Evolutionary conservation across 2,329 filamentous ascomycete species (phyloP).

Genomic region (Rutstroemia sydowiana): DNA sequence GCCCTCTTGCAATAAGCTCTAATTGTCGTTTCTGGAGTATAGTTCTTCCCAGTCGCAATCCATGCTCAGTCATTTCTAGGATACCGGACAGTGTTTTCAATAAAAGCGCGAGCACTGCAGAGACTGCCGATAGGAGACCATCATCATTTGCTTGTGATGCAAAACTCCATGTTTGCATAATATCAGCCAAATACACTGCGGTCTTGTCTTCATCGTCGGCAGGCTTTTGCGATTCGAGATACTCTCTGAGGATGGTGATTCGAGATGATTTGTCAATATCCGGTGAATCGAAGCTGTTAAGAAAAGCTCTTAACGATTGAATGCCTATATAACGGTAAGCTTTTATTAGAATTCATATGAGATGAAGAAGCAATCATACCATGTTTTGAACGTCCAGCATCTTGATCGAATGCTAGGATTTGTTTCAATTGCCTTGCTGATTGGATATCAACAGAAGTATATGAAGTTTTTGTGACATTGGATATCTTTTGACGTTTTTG

Average conservation of each 20-base stretch:
- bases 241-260: slow-evolving; percentile 60
- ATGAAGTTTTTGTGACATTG: slow-evolving; percentile 39
- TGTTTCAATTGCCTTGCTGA: slow-evolving; percentile 60
- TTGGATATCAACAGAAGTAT: slow-evolving; percentile 45
- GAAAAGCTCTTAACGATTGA: slow-evolving; percentile 62
- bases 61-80: slow-evolving; percentile 67
- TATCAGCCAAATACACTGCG: slow-evolving; percentile 62
- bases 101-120: slow-evolving; percentile 73
- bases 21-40: slow-evolving; percentile 74
- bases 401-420: slow-evolving; percentile 64
- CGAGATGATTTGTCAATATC: slow-evolving; percentile 40
- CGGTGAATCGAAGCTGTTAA: slow-evolving; percentile 55
- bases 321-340: slow-evolving; percentile 41
- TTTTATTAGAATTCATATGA: neutral
- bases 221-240: slow-evolving; percentile 51
- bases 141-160: slow-evolving; percentile 75
- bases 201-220: slow-evolving; percentile 45
- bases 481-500: slow-evolving; percentile 30
- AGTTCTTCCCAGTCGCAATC: slow-evolving; percentile 71
- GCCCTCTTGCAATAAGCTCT: slow-evolving; percentile 69
- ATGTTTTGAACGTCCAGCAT: slow-evolving; percentile 59
- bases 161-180: slow-evolving; percentile 85
- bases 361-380: slow-evolving; percentile 34
- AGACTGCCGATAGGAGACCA: slow-evolving; percentile 69
- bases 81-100: slow-evolving; percentile 69